Conservation (phyloP, 139 green algal species). For the Zygnema cylindricum region DNA sequence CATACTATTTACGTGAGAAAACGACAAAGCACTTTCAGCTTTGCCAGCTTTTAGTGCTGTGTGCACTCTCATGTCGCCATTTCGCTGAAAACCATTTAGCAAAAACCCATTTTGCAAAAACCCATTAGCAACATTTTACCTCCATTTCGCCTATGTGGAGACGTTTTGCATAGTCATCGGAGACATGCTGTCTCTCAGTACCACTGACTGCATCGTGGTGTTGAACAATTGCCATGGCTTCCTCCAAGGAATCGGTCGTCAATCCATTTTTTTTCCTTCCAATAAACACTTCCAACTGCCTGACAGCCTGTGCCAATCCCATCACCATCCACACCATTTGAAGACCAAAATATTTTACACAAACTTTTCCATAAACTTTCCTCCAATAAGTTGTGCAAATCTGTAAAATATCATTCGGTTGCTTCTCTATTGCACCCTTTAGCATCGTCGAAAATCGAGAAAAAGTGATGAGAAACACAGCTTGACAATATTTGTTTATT, state of each 20-base stretch:
- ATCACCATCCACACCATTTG: no score
- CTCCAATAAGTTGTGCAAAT: no score
- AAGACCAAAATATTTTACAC: no score
- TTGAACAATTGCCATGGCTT: conserved; percentile 75
- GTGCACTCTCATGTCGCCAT: not conserved
- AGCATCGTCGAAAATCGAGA: no score
- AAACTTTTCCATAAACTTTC: no score
- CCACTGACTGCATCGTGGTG: conserved; percentile 89
- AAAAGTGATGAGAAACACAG: no score
- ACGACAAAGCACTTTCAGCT: no score
- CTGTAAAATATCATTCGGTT: no score
- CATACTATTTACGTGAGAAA: not conserved
- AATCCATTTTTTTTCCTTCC: conserved; percentile 34
- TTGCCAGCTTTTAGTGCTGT: no score
- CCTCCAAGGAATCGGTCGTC: conserved; percentile 69
- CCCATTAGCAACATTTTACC: conserved; percentile 13
- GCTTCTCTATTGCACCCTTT: no score
- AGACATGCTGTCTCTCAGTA: conserved; percentile 86
- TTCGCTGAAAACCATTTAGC: not conserved
- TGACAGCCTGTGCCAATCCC: conserved; percentile 54
- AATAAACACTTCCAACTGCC: conserved; percentile 73
- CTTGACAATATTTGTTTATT: no score
- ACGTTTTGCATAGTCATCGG: conserved; percentile 77
- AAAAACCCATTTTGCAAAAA: no score
- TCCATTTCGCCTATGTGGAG: conserved; percentile 43